Evolutionary conservation across 805 yeast species (phyloP), one percentile per base, ranked within the genome.

Genomic region (Candida suzukii): DNA sequence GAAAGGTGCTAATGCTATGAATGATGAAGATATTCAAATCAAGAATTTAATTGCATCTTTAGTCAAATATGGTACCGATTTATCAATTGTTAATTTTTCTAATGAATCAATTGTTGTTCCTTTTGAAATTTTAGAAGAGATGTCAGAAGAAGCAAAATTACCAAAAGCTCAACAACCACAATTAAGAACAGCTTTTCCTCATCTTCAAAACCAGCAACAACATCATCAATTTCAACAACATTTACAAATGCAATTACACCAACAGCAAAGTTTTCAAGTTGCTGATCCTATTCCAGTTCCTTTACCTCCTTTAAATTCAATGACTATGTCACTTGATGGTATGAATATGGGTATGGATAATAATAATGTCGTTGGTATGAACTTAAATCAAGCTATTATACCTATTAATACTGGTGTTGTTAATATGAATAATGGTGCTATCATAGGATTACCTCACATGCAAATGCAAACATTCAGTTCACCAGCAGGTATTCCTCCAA

Each of bases 41-140:
- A 58, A 70, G 13, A 58, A 60, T 27, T 60, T 78, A 24, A 63
- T 68, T 22, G 63, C 64, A 28, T 59, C 66, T 17, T 60, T 79
- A 39, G 47, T 72, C 32, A 64, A 70, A 37, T 66, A 73, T 49
- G 68, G 73, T 22, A 83, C 83, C 6, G 62, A 62, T 42, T 38
- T 54, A 33, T 30, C 43, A 13, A 24, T 49, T 36, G 40, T 46
- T 8, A 46, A 35, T 21, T 37, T 28, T 11, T 21, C 26, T 37
- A 18, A 53, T 21, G 63, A 58, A n/a, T 13, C 43, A n/a, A 39
- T 45, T 17, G 47, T 44, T 18, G 46, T 56, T 11, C 57, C 57
- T 5, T 19, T 35, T 4, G 52, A 50, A n/a, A 36, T 56, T 2
- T 14, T 52, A 19, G 43, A 51, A 35, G 57, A 51, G 22, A 4